Percentiles rank a stretch among this genome's conserved stretches.
Conservation (phyloP, 495 filamentous ascomycete species). For the Hypoxylon subgilvum region DNA sequence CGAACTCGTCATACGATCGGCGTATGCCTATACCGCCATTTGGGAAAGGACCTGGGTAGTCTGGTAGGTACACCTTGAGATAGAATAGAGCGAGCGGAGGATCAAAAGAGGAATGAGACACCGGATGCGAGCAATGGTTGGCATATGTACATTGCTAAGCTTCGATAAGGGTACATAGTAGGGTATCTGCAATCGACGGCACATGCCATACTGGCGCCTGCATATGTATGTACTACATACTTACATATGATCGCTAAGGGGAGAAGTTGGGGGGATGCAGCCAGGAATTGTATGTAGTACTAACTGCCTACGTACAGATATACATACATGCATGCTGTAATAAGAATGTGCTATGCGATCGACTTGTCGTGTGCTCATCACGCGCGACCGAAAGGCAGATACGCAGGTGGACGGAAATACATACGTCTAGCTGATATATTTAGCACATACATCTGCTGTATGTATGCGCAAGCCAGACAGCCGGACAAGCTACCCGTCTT, state of each 20-base stretch:
- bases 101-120: conserved; percentile 12
- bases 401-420: conserved; percentile 13
- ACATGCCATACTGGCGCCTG: conserved; percentile 15
- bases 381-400: conserved; percentile 21
- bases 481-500: conserved; percentile 12
- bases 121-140: conserved; percentile 14
- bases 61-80: conserved; percentile 7
- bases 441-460: conserved; percentile 1
- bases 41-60: conserved; percentile 4
- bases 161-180: conserved; percentile 15
- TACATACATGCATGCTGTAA: too few species aligned
- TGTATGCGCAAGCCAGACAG: background rate
- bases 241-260: conserved; percentile 17
- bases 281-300: too few species aligned
- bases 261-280: background rate
- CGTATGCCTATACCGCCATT: conserved; percentile 32
- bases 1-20: conserved; percentile 7
- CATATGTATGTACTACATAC: too few species aligned
- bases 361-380: conserved; percentile 24
- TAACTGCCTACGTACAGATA: too few species aligned
- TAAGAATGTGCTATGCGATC: conserved; percentile 9
- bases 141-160: background rate
- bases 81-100: conserved; percentile 11
- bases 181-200: conserved; percentile 15
- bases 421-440: conserved; percentile 24